These are phyloP conservation scores for Stromatinia cepivora DNA, from an alignment of 2,329 filamentous ascomycete genomes.

Conservation along the genomic window DNA sequence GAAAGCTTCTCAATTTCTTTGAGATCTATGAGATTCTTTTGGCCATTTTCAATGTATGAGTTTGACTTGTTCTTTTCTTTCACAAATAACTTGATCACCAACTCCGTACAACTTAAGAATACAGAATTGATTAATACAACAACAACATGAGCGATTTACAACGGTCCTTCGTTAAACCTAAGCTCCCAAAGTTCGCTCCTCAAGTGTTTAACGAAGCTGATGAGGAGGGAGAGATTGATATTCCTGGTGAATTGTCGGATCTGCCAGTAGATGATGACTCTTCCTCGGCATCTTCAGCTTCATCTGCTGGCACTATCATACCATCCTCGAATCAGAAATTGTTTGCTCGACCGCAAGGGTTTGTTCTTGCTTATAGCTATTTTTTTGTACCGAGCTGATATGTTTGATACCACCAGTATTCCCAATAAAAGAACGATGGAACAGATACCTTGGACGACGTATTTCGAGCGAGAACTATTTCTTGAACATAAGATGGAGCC, in stretches of 20 bases:
- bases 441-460: slow-evolving; percentile 72
- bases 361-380: slow-evolving; percentile 39
- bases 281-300: slow-evolving; percentile 71
- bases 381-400: slow-evolving; percentile 23
- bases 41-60: not conserved
- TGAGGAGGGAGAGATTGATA: slow-evolving; percentile 46
- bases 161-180: slow-evolving; percentile 74
- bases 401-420: slow-evolving; percentile 29
- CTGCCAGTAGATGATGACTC: slow-evolving; percentile 59
- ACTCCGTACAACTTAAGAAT: not conserved
- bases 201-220: slow-evolving; percentile 54
- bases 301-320: slow-evolving; percentile 88
- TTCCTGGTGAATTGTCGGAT: slow-evolving; percentile 44
- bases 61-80: too few relatives aligned
- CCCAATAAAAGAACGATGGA: slow-evolving; percentile 40
- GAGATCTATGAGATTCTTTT: not conserved
- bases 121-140: not conserved
- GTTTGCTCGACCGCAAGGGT: slow-evolving; percentile 71
- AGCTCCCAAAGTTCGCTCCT: slow-evolving; percentile 63
- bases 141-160: slow-evolving; percentile 75
- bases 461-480: slow-evolving; percentile 85
- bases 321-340: slow-evolving; percentile 72
- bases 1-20: not conserved
- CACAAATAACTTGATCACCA: not conserved
- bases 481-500: slow-evolving; percentile 53